Conservation (phyloP, 495 filamentous ascomycete species). For the Aspergillus sclerotiicarbonarius region DNA sequence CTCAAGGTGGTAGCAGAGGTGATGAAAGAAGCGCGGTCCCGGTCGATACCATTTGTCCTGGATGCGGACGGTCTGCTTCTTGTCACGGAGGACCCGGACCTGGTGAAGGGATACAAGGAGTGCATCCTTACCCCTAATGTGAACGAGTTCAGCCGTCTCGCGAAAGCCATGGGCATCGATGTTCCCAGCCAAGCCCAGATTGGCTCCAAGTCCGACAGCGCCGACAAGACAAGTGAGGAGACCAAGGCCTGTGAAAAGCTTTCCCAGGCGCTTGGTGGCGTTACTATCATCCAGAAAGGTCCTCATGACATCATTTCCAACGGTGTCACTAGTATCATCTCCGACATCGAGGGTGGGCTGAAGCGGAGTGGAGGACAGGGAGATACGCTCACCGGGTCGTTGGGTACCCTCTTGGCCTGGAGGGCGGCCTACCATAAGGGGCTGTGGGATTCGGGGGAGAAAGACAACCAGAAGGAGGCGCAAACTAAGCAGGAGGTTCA, state of each 20-base stretch:
- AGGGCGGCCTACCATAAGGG: slow-evolving; percentile 78
- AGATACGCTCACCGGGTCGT: slow-evolving; percentile 86
- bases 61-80: slow-evolving; percentile 89
- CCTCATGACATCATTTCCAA: slow-evolving; percentile 81
- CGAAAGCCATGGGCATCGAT: slow-evolving; percentile 65
- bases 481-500: slow-evolving; percentile 39
- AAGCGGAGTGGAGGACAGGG: slow-evolving; percentile 95
- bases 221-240: slow-evolving; percentile 43
- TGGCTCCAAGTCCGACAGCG: slow-evolving; percentile 31
- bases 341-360: slow-evolving; percentile 72
- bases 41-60: slow-evolving; percentile 76
- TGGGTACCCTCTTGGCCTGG: slow-evolving; percentile 88
- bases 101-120: slow-evolving; percentile 75
- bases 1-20: slow-evolving; percentile 80
- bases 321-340: slow-evolving; percentile 68
- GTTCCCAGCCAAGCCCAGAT: slow-evolving; percentile 43
- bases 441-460: slow-evolving; percentile 68
- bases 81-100: slow-evolving; percentile 68
- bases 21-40: slow-evolving; percentile 73
- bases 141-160: slow-evolving; percentile 83
- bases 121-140: slow-evolving; percentile 95
- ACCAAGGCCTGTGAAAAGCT: slow-evolving; percentile 67
- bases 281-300: slow-evolving; percentile 90
- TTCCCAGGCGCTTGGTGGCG: slow-evolving; percentile 75
- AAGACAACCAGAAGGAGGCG: slow-evolving; percentile 41